Evolutionary conservation across 345 rosid species (phyloP).

Genomic region (Melastoma malabathricum): DNA sequence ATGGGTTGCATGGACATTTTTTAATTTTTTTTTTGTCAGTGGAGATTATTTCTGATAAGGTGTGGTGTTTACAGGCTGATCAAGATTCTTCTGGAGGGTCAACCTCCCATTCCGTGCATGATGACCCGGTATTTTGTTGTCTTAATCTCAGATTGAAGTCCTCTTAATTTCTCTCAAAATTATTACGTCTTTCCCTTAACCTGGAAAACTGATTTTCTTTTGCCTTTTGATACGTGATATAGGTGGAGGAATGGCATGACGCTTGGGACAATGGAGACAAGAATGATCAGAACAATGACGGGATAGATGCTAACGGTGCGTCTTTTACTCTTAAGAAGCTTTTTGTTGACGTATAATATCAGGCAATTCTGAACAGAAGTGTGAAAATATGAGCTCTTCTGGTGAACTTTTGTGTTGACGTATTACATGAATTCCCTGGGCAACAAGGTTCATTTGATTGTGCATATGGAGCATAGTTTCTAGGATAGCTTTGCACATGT

Average conservation of each 20-base stretch:
- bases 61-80: constrained; percentile 32
- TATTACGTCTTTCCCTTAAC: too few species aligned
- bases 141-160: too few species aligned
- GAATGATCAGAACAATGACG: constrained; percentile 17
- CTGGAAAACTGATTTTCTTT: constrained; percentile 2
- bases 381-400: too few species aligned
- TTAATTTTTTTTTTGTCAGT: too few species aligned
- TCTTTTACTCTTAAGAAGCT: background rate
- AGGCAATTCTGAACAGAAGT: too few species aligned
- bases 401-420: too few species aligned
- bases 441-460: background rate
- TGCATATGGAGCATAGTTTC: background rate
- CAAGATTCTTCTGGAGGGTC: constrained; percentile 39
- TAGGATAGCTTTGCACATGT: background rate
- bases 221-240: constrained; percentile 11
- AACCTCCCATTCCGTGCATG: constrained; percentile 26
- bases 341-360: background rate
- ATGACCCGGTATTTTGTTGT: constrained; percentile 16
- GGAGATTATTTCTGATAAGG: background rate
- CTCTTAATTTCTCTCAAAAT: too few species aligned
- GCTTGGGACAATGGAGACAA: constrained; percentile 24
- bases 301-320: constrained; percentile 28
- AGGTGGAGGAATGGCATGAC: constrained; percentile 40
- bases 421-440: too few species aligned
- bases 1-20: too few species aligned